These are phyloP conservation scores for Leccinum ochraceum DNA, from an alignment of 768 basidiomycete species.

Conservation along the genomic window DNA sequence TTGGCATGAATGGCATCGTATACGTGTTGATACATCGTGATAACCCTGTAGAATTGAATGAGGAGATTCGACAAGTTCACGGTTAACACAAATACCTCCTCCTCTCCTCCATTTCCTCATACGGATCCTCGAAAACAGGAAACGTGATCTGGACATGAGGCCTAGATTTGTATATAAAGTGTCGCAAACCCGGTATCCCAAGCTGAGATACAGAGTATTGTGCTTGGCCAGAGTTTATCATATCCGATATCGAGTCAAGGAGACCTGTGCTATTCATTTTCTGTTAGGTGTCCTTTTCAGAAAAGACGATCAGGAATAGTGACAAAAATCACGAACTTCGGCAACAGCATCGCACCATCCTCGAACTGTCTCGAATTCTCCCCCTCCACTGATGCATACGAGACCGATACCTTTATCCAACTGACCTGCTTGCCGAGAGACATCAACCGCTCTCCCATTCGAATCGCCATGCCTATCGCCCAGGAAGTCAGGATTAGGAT, in stretches of 20 bases:
- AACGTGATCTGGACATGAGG: slow-evolving; percentile 86
- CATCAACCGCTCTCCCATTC: slow-evolving; percentile 3
- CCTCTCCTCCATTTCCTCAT: slow-evolving; percentile 59
- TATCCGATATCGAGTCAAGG: slow-evolving; percentile 48
- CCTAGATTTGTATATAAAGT: slow-evolving; percentile 94
- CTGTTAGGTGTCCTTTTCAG: slow-evolving; percentile 37
- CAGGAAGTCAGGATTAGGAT: background rate
- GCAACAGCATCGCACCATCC: slow-evolving; percentile 71
- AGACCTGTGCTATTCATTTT: slow-evolving; percentile 64
- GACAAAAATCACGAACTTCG: slow-evolving; percentile 42
- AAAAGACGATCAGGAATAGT: background rate
- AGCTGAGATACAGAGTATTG: slow-evolving; percentile 73
- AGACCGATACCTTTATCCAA: slow-evolving; percentile 53
- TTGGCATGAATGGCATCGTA: slow-evolving; percentile 91
- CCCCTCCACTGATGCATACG: slow-evolving; percentile 77
- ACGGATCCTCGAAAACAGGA: slow-evolving; percentile 86
- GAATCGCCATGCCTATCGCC: slow-evolving; percentile 4
- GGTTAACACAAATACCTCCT: slow-evolving; percentile 49
- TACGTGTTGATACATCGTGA: slow-evolving; percentile 84
- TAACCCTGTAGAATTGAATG: slow-evolving; percentile 49
- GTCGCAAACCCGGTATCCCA: slow-evolving; percentile 86
- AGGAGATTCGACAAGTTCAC: slow-evolving; percentile 6
- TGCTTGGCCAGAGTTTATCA: slow-evolving; percentile 50
- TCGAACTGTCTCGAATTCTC: slow-evolving; percentile 83
- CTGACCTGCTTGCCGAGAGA: slow-evolving; percentile 18